Conservation (phyloP, 371 early-diverging fungal genomes). For the Circinella minor region DNA sequence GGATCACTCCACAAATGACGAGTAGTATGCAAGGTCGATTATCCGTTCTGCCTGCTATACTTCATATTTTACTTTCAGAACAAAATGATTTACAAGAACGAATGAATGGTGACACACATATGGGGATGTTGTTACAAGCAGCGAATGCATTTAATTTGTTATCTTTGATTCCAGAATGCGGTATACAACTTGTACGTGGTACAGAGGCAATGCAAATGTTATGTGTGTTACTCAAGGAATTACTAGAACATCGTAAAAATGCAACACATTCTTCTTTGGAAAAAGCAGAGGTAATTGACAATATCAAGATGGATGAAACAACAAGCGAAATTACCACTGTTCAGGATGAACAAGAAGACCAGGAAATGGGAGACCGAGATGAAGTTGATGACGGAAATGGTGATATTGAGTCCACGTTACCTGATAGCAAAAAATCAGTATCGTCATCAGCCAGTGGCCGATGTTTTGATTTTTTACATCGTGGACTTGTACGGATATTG, state of each 20-base stretch:
- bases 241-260: neutral
- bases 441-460: neutral
- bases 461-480: slow-evolving; percentile 18
- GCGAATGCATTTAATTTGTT: neutral
- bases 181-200: neutral
- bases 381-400: too few relatives aligned
- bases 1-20: neutral
- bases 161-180: neutral
- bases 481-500: slow-evolving; percentile 20
- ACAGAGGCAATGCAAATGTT: neutral
- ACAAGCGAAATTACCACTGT: too few relatives aligned
- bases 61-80: neutral
- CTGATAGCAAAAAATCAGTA: neutral
- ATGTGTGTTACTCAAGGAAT: neutral
- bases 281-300: neutral
- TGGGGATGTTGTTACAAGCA: neutral
- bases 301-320: neutral
- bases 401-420: too few relatives aligned
- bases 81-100: neutral
- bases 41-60: neutral
- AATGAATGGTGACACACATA: neutral
- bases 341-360: neutral
- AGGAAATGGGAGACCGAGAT: neutral
- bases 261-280: neutral
- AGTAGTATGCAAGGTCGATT: neutral